Evolutionary conservation across 495 filamentous ascomycete species (phyloP), one percentile per base, ranked within the genome.

Genomic region (Xylaria intraflava): DNA sequence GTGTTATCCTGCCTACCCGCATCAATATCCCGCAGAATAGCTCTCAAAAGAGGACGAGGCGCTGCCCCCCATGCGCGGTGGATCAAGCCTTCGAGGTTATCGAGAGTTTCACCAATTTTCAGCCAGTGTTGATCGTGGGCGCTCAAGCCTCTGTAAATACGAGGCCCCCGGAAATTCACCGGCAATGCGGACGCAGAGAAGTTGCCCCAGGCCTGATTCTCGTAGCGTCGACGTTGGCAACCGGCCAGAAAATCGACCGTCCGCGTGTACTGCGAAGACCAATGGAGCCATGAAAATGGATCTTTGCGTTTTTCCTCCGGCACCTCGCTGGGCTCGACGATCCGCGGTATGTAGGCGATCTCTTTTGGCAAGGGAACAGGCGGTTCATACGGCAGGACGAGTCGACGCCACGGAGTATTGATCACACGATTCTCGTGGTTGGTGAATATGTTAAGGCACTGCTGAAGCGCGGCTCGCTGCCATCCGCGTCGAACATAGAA

Each of bases 391-490:
- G 71, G 71, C 0, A 73, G 49, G 17, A 69, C 56, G 5, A 66
- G 57, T 10, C 59, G 62, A 17, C 61, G 63, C 54, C 57, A 61
- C 2, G 60, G 67, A 1, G 58, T 58, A 31, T 63, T 59, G 33
- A 60, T 46, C 5, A 46, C 43, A 46, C 58, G 56, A 35, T 60
- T 56, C 45, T 68, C 53, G 10, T 51, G 47, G 48, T 23, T 62
- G 5, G 48, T 49, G 16, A 66, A 62, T 11, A 47, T 26, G 12
- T 68, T 69, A 16, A 75, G 60, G 38, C 62, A 63, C 22, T 66
- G 64, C 35, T 73, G 70, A 19, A 76, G 58, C 12, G 65, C 72
- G 4, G 69, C 71, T 31, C 73, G 65, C 17, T 67, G 64, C 57
- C 67, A 69, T 5, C 70, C 73, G 35, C 68, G 69, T 39, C 65